Evolutionary conservation across 192 early-diverging fungal species (phyloP), one percentile per base, ranked within the genome.

Genomic region (Umbelopsis ramanniana): DNA sequence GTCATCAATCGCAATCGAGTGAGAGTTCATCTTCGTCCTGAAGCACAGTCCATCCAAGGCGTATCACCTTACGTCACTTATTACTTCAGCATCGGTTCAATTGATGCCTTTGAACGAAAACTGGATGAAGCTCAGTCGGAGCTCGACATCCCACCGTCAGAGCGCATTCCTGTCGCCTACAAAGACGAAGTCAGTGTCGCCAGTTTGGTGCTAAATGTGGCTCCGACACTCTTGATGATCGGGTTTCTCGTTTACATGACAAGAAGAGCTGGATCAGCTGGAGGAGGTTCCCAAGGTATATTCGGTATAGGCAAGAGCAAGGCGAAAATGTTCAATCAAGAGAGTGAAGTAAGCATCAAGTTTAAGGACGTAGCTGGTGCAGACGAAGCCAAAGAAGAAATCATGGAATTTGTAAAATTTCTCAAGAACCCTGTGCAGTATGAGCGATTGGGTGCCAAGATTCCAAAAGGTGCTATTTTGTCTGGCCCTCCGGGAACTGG

Each of bases 391-490:
- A 99, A 99, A 87, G 91, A 95, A 75, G 98, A 99, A 83, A 99
- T 99, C 63, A 99, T 99, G 98, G 98, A 99, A 87, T 99, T 99
- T 93, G 98, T 99, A 68, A 97, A 98, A 83, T 98, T 98, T 84
- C 82, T 98, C 68, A 99, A 99, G 81, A 91, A 97, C 77, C 97
- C 97, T 35, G 88, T 83, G 47, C 79, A 85, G 24, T 99, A 96
- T 83, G 97, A 99, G 79, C 85, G 87, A 45, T 80, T 99, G 12
- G 98, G 98, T 23, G 98, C 98, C 53, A 97, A 98, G 82, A 99
- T 99, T 79, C 98, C 98, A 60, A 96, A 95, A 83, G 98, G 98
- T 53, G 98, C 98, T 7, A 95, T 98, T 69, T 82, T 99, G 12
- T 97, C 95, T 38, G 91, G 88, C 48, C 94, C 93, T 23, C 94